These are phyloP conservation scores for Brassica nigra DNA, from an alignment of 345 rosid species.

Conservation along the genomic window DNA sequence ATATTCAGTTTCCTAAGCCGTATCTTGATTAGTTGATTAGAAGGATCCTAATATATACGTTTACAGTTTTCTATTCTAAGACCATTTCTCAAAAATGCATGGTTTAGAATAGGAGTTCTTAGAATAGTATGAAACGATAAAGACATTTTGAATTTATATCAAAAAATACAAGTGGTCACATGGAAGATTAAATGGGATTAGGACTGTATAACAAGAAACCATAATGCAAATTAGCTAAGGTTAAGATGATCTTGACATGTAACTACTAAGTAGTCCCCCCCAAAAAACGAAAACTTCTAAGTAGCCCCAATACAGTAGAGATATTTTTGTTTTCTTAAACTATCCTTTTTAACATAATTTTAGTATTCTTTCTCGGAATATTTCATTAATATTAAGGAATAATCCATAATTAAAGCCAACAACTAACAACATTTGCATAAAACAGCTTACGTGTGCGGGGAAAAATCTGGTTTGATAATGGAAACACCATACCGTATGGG, in stretches of 20 bases:
- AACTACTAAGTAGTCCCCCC: not conserved
- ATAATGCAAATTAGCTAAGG: not conserved
- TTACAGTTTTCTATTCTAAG: not conserved
- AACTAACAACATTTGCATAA: slow-evolving; percentile 2
- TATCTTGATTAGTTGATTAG: not conserved
- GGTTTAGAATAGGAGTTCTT: not conserved
- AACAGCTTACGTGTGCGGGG: slow-evolving; percentile 80
- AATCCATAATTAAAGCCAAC: not conserved
- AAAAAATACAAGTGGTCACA: not conserved
- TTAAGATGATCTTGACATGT: not conserved
- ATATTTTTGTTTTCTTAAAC: not conserved
- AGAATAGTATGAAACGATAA: not conserved
- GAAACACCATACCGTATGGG: slow-evolving; percentile 55
- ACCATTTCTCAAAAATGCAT: too few relatives aligned
- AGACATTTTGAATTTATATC: not conserved
- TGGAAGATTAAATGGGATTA: not conserved
- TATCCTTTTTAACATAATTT: not conserved
- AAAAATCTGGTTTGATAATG: slow-evolving; percentile 52
- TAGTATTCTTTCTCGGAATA: not conserved
- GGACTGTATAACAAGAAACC: not conserved
- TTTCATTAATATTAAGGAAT: not conserved
- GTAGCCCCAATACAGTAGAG: not conserved
- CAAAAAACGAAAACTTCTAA: too few relatives aligned
- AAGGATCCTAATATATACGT: slow-evolving; percentile 4
- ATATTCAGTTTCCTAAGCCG: not conserved